phyloP scores from a whole-genome alignment of 192 early-diverging fungal species.

The Mortierella alpina region DNA sequence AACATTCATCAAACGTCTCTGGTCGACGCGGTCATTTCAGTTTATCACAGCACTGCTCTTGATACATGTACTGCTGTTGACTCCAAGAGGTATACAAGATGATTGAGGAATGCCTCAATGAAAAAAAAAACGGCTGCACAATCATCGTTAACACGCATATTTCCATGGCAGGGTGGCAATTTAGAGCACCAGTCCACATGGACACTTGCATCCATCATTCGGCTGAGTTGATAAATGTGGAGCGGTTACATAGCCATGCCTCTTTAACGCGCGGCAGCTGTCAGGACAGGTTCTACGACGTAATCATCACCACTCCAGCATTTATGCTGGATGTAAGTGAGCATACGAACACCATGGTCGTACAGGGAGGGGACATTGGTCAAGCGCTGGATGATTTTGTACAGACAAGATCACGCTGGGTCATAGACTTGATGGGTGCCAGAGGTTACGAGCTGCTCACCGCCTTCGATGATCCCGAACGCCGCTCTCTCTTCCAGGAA shows the following conservation, averaged over 20 bases:
- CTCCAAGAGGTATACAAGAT: too few relatives aligned
- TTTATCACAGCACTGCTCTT: too few relatives aligned
- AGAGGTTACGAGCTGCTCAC: conserved; percentile 22
- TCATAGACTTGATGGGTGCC: conserved; percentile 19
- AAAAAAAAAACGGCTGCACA: too few relatives aligned
- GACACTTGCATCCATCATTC: conserved; percentile 1
- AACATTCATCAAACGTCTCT: too few relatives aligned
- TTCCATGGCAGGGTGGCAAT: neutral
- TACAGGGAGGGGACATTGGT: conserved; percentile 22
- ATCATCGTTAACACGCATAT: neutral
- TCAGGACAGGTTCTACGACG: conserved; percentile 12
- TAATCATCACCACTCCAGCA: conserved; percentile 1
- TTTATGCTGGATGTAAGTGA: conserved; percentile 3
- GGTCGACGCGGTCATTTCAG: too few relatives aligned
- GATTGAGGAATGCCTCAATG: too few relatives aligned
- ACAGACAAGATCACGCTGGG: conserved; percentile 35
- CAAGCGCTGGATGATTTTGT: conserved; percentile 21
- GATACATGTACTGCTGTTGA: too few relatives aligned
- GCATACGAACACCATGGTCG: conserved; percentile 7
- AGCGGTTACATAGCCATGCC: neutral
- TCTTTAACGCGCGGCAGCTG: neutral
- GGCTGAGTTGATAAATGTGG: neutral
- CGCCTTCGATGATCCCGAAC: conserved; percentile 13
- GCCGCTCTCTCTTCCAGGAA: conserved; percentile 3
- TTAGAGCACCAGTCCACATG: neutral